A percentile compares a stretch with the other conserved stretches of the same genome.
These are phyloP conservation scores for Ceriops zippeliana DNA, from an alignment of 345 rosid species.

Conservation along the genomic window DNA sequence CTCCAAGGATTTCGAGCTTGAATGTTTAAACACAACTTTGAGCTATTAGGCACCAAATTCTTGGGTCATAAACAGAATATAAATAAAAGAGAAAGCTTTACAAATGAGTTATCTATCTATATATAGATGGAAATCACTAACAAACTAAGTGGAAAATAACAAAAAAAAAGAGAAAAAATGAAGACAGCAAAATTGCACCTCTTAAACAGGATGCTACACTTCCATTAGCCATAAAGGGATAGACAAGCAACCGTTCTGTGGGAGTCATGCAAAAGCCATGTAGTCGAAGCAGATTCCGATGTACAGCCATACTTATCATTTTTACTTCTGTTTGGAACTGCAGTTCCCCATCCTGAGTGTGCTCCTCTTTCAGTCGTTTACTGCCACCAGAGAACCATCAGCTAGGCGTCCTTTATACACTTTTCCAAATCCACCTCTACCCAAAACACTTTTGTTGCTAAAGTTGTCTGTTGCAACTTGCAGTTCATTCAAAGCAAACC, in stretches of 20 bases:
- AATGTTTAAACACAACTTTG: neutral
- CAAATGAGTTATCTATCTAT: too few species aligned
- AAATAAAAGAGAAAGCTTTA: neutral
- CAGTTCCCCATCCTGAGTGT: constrained; percentile 72
- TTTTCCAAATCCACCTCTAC: constrained; percentile 90
- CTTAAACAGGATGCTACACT: constrained; percentile 94
- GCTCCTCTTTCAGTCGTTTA: constrained; percentile 86
- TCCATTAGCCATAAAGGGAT: constrained; percentile 87
- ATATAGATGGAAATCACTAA: neutral
- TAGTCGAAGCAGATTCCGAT: constrained; percentile 75
- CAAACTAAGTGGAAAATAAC: neutral
- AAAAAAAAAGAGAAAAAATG: neutral
- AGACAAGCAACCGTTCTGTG: constrained; percentile 84
- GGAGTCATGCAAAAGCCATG: constrained; percentile 96
- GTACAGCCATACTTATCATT: constrained; percentile 95
- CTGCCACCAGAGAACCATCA: constrained; percentile 72
- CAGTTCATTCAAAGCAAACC: constrained; percentile 80
- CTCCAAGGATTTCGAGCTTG: neutral
- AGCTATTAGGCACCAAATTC: neutral
- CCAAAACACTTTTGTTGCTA: constrained; percentile 63
- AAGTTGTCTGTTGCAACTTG: constrained; percentile 82
- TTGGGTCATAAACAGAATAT: neutral
- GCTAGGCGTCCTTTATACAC: constrained; percentile 88
- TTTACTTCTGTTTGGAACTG: constrained; percentile 96
- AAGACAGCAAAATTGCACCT: constrained; percentile 41